These are phyloP conservation scores for Candida alai DNA, from an alignment of 805 yeast species.

Conservation along the genomic window DNA sequence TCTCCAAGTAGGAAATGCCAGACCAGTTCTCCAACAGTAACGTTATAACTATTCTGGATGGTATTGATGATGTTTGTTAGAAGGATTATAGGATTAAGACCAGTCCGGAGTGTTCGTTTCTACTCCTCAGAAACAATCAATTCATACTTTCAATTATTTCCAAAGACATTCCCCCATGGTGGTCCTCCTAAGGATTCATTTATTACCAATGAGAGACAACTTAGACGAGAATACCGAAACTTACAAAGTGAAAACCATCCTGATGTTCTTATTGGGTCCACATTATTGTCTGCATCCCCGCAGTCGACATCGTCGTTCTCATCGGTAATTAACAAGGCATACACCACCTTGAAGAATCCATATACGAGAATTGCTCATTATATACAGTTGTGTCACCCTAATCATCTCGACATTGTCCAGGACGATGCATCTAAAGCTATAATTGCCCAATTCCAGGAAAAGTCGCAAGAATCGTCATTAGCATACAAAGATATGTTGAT, in stretches of 20 bases:
- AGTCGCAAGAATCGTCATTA: conserved; percentile 27
- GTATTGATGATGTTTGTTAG: neutral
- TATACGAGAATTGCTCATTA: conserved; percentile 49
- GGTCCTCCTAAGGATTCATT: conserved; percentile 64
- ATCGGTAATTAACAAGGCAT: conserved; percentile 66
- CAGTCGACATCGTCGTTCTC: conserved; percentile 38
- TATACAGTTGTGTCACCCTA: conserved; percentile 32
- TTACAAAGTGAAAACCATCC: conserved; percentile 82
- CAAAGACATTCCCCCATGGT: conserved; percentile 64
- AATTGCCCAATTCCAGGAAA: conserved; percentile 38
- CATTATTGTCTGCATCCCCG: conserved; percentile 13
- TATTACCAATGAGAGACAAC: conserved; percentile 46
- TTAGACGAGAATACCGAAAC: conserved; percentile 71
- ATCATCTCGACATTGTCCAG: conserved; percentile 46
- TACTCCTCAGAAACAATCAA: conserved; percentile 7
- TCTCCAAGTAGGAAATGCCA: too few species aligned
- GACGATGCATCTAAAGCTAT: conserved; percentile 50
- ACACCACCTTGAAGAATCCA: conserved; percentile 66
- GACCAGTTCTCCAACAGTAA: too few species aligned
- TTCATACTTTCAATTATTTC: conserved; percentile 63
- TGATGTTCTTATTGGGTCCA: conserved; percentile 46
- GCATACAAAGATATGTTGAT: conserved; percentile 57
- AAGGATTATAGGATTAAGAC: neutral
- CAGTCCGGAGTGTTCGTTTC: too few species aligned
- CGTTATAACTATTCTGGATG: too few species aligned